Percentiles rank a stretch among this genome's conserved stretches.
Evolutionary conservation across 768 basidiomycete genomes (phyloP).

Genomic region (Scleroderma citrinum): DNA sequence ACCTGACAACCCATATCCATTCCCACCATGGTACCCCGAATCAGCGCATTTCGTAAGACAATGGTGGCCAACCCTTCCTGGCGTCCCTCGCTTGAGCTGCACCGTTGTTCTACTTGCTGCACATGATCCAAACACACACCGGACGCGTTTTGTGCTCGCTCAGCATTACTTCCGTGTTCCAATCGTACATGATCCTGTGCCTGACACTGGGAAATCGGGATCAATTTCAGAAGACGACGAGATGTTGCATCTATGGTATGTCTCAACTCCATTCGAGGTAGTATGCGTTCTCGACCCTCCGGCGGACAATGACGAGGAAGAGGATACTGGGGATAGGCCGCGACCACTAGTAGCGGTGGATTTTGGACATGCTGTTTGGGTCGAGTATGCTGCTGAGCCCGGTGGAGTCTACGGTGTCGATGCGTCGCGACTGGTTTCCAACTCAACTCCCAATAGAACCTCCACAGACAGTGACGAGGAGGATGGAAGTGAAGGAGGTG

Average conservation of each 20-base stretch:
- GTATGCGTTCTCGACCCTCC: constrained; percentile 54
- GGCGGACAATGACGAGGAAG: constrained; percentile 26
- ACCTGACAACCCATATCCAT: constrained; percentile 52
- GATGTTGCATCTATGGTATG: constrained; percentile 66
- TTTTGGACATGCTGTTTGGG: constrained; percentile 85
- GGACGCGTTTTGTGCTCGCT: constrained; percentile 57
- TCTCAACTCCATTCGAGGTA: constrained; percentile 65
- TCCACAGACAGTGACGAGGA: constrained; percentile 26
- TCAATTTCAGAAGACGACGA: constrained; percentile 46
- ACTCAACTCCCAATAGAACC: constrained; percentile 8
- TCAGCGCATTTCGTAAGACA: constrained; percentile 74
- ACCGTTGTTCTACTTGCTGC: constrained; percentile 64
- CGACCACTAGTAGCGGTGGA: constrained; percentile 76
- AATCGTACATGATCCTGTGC: constrained; percentile 26
- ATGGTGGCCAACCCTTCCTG: constrained; percentile 70
- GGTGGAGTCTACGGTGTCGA: constrained; percentile 25
- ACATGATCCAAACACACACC: constrained; percentile 55
- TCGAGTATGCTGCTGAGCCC: constrained; percentile 47
- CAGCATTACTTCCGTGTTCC: constrained; percentile 76
- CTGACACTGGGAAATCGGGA: constrained; percentile 8
- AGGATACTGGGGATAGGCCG: constrained; percentile 40
- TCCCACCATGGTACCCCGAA: constrained; percentile 66
- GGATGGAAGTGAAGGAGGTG: constrained; percentile 15
- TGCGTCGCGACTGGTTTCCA: constrained; percentile 17
- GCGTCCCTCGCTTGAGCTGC: constrained; percentile 62